These are phyloP conservation scores for Colletotrichum karsti DNA, from an alignment of 2,329 filamentous ascomycete species.

Conservation along the genomic window DNA sequence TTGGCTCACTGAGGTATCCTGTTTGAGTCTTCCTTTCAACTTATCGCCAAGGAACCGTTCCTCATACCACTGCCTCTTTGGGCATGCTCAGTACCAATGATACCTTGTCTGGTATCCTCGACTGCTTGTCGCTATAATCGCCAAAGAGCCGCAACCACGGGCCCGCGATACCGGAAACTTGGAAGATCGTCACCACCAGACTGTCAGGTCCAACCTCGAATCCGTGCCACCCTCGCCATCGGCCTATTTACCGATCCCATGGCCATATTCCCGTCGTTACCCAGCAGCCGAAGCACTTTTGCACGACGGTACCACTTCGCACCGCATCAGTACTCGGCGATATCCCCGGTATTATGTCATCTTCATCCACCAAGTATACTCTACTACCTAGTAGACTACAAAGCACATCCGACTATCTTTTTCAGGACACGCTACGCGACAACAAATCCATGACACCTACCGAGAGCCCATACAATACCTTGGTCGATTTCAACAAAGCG, in stretches of 20 bases:
- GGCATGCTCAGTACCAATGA: background rate
- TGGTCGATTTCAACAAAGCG: background rate
- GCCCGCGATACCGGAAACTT: background rate
- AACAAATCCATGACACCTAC: background rate
- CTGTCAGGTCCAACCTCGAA: background rate
- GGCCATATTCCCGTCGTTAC: background rate
- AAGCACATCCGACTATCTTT: background rate
- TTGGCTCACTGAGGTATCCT: background rate
- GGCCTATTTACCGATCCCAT: background rate
- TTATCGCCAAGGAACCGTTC: background rate
- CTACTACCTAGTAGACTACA: background rate
- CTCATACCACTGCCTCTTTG: background rate
- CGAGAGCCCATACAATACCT: background rate
- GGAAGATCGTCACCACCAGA: background rate
- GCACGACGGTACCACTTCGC: background rate
- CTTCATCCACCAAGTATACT: background rate
- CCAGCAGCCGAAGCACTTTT: background rate
- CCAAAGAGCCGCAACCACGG: background rate
- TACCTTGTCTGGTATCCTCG: background rate
- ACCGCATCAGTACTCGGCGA: background rate
- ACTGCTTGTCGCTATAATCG: background rate
- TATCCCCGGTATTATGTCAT: background rate
- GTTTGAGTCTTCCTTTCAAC: background rate
- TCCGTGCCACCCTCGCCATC: background rate
- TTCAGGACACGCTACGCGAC: background rate